phyloP scores from a whole-genome alignment of 208 protist species.

The Wallacemonas sp. region DNA sequence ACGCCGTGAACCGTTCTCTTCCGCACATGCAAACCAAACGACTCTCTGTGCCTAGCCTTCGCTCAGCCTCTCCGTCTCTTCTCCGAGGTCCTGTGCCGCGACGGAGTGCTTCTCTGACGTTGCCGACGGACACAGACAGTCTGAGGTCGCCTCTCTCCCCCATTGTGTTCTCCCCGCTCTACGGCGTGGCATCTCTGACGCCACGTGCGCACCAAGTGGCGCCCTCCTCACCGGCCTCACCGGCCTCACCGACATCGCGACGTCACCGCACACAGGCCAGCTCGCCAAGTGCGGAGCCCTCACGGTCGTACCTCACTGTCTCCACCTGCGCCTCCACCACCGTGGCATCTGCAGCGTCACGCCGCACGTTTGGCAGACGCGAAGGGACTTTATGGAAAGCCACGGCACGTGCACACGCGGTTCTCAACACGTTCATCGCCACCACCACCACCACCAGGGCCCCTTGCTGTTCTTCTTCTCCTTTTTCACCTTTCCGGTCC shows the following conservation, averaged over 20 bases:
- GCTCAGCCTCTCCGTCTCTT: constrained; percentile 1
- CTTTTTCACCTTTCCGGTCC: too few species aligned
- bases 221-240: too few species aligned
- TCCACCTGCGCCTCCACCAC: constrained; percentile 1
- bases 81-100: too few species aligned
- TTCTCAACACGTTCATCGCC: neutral
- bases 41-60: neutral
- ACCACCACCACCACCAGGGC: neutral
- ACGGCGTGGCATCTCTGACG: too few species aligned
- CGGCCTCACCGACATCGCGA: too few species aligned
- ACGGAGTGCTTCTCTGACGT: too few species aligned
- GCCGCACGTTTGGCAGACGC: neutral
- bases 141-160: too few species aligned
- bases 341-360: neutral
- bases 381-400: constrained; percentile 8
- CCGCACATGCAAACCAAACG: too few species aligned
- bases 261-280: neutral
- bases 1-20: neutral
- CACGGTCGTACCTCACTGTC: neutral
- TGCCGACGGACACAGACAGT: too few species aligned
- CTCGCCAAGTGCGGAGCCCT: neutral
- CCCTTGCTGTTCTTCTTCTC: too few species aligned
- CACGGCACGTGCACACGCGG: neutral
- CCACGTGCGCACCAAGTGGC: too few species aligned
- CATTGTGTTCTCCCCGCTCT: too few species aligned